These are phyloP conservation scores for Umbelopsis ramanniana DNA, from an alignment of 192 early-diverging fungal genomes.

Conservation along the genomic window DNA sequence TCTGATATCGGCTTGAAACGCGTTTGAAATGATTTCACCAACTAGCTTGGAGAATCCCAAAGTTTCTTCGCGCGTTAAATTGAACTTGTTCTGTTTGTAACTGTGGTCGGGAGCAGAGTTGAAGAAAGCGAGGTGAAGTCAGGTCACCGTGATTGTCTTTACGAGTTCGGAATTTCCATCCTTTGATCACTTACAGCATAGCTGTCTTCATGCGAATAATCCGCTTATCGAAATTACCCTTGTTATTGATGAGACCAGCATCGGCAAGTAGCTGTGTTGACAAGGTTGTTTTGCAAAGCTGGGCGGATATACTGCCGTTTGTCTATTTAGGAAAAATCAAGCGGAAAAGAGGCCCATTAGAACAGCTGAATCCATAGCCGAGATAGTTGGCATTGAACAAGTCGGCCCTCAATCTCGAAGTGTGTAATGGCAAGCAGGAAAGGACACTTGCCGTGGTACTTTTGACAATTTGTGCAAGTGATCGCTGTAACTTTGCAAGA, in stretches of 20 bases:
- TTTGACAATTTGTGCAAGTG: conserved; percentile 25
- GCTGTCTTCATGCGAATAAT: conserved; percentile 42
- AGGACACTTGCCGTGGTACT: neutral
- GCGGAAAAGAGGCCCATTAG: neutral
- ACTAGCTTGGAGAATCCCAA: conserved; percentile 83
- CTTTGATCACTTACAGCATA: conserved; percentile 37
- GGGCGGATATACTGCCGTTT: conserved; percentile 12
- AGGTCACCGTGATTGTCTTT: neutral
- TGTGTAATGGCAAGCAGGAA: neutral
- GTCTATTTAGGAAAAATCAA: conserved; percentile 4
- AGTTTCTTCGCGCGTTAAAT: conserved; percentile 78
- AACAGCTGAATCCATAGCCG: neutral
- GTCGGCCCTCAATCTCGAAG: neutral
- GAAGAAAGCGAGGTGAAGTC: neutral
- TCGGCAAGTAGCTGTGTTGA: conserved; percentile 31
- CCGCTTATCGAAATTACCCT: conserved; percentile 31
- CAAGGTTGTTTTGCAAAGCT: conserved; percentile 29
- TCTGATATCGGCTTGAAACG: conserved; percentile 20
- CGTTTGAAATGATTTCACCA: conserved; percentile 51
- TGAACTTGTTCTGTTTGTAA: conserved; percentile 86
- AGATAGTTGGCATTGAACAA: neutral
- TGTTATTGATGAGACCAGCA: conserved; percentile 31
- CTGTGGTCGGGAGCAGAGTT: conserved; percentile 24
- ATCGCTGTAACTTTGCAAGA: neutral
- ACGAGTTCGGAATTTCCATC: neutral